Conservation (phyloP, 129 eudicot species). For the Centrapalus pauciflorus region DNA sequence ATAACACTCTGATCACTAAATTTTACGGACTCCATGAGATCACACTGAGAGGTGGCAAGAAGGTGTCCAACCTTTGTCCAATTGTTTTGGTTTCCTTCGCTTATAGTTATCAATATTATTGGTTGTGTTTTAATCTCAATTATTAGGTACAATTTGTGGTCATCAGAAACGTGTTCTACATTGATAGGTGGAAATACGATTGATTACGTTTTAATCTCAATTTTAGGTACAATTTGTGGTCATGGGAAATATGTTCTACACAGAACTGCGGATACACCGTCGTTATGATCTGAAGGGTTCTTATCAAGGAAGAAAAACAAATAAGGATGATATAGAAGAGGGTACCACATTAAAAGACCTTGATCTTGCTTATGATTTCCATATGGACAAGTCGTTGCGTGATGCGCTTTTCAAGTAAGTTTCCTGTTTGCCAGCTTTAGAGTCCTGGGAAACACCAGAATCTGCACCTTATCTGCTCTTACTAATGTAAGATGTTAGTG, state of each 20-base stretch:
- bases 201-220: constrained; percentile 14
- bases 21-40: constrained; percentile 78
- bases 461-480: background rate
- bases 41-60: constrained; percentile 48
- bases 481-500: background rate
- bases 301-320: constrained; percentile 61
- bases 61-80: constrained; percentile 39
- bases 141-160: constrained; percentile 83
- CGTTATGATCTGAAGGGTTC: constrained; percentile 92
- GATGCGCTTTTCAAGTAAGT: constrained; percentile 76
- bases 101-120: background rate
- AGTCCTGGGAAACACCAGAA: background rate
- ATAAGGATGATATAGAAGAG: constrained; percentile 44
- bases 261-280: constrained; percentile 72
- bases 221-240: constrained; percentile 81
- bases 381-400: constrained; percentile 70
- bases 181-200: constrained; percentile 71
- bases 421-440: background rate
- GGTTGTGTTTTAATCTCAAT: background rate
- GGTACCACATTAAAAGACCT: constrained; percentile 72
- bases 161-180: constrained; percentile 88
- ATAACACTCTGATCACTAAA: constrained; percentile 79
- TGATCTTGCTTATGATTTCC: constrained; percentile 66
- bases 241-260: constrained; percentile 91
- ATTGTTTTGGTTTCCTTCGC: background rate